Conservation (phyloP, 2,329 filamentous ascomycete genomes). For the Colletotrichum brevisporum region DNA sequence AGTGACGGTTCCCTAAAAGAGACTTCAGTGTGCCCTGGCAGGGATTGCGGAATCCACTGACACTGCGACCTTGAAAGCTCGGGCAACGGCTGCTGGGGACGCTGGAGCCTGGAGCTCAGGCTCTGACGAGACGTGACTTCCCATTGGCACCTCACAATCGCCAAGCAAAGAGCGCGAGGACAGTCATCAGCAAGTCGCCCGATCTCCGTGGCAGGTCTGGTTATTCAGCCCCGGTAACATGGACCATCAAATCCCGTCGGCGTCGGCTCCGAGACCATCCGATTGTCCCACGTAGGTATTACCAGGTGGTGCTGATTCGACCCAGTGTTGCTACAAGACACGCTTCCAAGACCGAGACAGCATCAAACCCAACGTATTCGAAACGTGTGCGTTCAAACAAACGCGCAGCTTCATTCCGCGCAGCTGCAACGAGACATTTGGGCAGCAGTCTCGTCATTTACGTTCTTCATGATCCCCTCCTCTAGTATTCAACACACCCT, state of each 20-base stretch:
- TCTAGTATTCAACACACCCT: no score
- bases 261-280: background rate
- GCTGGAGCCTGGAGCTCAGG: background rate
- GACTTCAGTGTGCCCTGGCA: background rate
- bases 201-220: background rate
- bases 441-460: no score
- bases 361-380: no score
- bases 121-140: background rate
- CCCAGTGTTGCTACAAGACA: no score
- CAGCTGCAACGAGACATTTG: no score
- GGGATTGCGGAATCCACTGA: background rate
- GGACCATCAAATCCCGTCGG: background rate
- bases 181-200: background rate
- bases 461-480: no score
- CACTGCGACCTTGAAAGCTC: conserved; percentile 2
- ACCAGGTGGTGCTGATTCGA: no score
- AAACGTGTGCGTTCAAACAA: no score
- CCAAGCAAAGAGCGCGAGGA: background rate
- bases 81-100: background rate
- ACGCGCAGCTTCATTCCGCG: no score
- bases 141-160: background rate
- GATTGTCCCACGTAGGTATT: no score
- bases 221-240: no score
- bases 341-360: no score
- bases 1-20: conserved; percentile 15